phyloP scores from a whole-genome alignment of 352 stramenopile species.

The Phytopythium delawarense region DNA sequence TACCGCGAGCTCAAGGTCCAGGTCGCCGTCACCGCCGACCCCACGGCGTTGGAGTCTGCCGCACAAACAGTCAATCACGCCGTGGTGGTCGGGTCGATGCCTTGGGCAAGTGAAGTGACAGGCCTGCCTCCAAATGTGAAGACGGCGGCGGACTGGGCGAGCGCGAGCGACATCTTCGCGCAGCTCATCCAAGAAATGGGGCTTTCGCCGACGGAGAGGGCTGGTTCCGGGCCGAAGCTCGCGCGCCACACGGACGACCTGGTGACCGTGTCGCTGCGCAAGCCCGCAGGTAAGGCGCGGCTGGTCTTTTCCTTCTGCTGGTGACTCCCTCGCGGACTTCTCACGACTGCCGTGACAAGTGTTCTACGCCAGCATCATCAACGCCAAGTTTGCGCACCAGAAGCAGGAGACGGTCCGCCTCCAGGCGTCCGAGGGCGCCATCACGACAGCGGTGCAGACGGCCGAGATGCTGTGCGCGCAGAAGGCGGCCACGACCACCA shows the following conservation, averaged over 20 bases:
- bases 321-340: no score
- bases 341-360: conserved; percentile 24
- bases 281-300: conserved; percentile 44
- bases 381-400: conserved; percentile 71
- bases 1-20: conserved; percentile 65
- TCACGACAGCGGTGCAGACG: conserved; percentile 69
- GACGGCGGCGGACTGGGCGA: conserved; percentile 28
- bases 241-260: conserved; percentile 66
- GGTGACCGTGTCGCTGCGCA: conserved; percentile 64
- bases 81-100: conserved; percentile 49
- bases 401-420: conserved; percentile 60
- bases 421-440: conserved; percentile 61
- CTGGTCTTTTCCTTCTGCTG: not conserved
- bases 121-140: conserved; percentile 12
- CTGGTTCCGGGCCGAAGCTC: conserved; percentile 49
- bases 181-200: conserved; percentile 38
- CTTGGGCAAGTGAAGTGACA: conserved; percentile 24
- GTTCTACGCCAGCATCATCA: conserved; percentile 82
- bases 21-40: conserved; percentile 44
- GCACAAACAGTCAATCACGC: conserved; percentile 23
- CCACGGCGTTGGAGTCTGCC: conserved; percentile 17
- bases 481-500: conserved; percentile 44
- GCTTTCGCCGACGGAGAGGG: conserved; percentile 38
- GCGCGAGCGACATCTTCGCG: conserved; percentile 29
- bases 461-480: conserved; percentile 68